These are phyloP conservation scores for Talaromyces sp. DNA, from an alignment of 2,329 filamentous ascomycete genomes.

Conservation along the genomic window DNA sequence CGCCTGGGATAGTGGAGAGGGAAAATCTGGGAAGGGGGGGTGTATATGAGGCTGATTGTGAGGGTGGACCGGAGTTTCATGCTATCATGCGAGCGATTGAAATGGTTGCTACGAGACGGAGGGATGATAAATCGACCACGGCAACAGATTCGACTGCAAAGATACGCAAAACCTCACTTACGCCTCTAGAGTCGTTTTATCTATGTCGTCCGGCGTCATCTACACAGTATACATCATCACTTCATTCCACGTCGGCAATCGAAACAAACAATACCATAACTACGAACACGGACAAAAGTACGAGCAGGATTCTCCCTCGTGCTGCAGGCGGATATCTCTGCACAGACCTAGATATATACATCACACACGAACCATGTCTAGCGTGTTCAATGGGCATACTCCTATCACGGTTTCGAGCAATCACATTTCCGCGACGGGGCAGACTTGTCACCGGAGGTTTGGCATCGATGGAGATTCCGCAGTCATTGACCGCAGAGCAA, in stretches of 20 bases:
- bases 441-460: slow-evolving; percentile 81
- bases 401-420: slow-evolving; percentile 84
- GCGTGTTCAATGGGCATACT: slow-evolving; percentile 97
- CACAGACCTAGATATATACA: slow-evolving; percentile 85
- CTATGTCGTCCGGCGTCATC: slow-evolving; percentile 36
- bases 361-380: slow-evolving; percentile 92
- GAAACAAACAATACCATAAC: slow-evolving; percentile 1
- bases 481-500: background rate
- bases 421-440: slow-evolving; percentile 60
- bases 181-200: slow-evolving; percentile 31
- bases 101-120: slow-evolving; percentile 39
- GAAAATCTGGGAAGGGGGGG: background rate
- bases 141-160: slow-evolving; percentile 7
- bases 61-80: slow-evolving; percentile 43
- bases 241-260: slow-evolving; percentile 9
- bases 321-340: slow-evolving; percentile 87
- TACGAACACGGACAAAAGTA: slow-evolving; percentile 12
- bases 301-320: slow-evolving; percentile 57
- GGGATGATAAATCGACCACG: slow-evolving; percentile 21
- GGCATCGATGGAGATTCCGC: slow-evolving; percentile 47
- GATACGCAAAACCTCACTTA: slow-evolving; percentile 36
- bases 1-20: slow-evolving; percentile 4
- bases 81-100: slow-evolving; percentile 43
- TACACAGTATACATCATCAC: background rate
- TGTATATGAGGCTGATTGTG: slow-evolving; percentile 30